These are phyloP conservation scores for Fennellomyces sp. DNA, from an alignment of 371 early-diverging fungal genomes.

Conservation along the genomic window DNA sequence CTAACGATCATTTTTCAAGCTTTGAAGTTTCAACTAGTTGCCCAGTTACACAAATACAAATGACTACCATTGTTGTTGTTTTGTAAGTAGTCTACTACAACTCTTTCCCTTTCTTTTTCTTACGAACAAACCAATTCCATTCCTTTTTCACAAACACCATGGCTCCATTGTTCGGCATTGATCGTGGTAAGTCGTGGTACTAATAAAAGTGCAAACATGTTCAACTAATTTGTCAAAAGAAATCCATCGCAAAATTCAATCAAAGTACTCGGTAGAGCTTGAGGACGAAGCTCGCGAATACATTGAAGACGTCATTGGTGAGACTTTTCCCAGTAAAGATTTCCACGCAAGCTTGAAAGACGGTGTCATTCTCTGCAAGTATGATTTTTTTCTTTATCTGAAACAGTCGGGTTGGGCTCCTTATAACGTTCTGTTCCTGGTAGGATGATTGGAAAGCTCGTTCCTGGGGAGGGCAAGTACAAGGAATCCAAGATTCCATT, in stretches of 20 bases:
- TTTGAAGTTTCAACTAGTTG: no score
- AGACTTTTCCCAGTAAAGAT: constrained; percentile 47
- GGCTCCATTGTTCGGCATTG: constrained; percentile 19
- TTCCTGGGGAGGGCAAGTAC: constrained; percentile 61
- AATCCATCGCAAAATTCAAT: constrained; percentile 56
- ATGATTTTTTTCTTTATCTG: constrained; percentile 14
- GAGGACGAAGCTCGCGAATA: constrained; percentile 63
- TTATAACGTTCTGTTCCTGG: background rate
- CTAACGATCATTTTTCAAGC: background rate
- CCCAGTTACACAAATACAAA: background rate
- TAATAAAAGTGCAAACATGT: background rate
- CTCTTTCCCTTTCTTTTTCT: background rate
- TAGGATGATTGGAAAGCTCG: constrained; percentile 64
- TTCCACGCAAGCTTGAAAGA: constrained; percentile 78
- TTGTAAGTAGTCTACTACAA: background rate
- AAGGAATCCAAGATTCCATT: constrained; percentile 79
- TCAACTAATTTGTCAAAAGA: constrained; percentile 26
- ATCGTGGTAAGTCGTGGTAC: constrained; percentile 14
- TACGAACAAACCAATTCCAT: background rate
- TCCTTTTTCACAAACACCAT: constrained; percentile 5
- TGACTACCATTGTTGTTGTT: background rate
- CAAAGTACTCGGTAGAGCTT: constrained; percentile 62
- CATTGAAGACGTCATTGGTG: constrained; percentile 67
- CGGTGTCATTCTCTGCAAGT: constrained; percentile 86
- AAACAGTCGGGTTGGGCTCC: background rate